phyloP scores from a whole-genome alignment of 148 eudicot species.

The Spergularia marina region DNA sequence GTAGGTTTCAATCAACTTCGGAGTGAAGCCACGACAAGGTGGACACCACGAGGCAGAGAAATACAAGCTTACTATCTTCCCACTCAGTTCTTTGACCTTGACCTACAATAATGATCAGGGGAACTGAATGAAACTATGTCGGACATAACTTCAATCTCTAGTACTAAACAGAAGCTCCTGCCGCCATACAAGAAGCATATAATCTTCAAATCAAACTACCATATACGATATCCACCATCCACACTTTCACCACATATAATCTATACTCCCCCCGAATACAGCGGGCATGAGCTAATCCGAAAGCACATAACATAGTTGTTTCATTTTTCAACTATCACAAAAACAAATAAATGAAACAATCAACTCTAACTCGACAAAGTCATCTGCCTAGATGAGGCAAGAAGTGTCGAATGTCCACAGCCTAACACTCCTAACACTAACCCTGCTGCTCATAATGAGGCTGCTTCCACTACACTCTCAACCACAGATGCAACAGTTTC shows the following conservation, averaged over 20 bases:
- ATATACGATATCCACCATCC: not conserved
- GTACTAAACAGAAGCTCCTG: no score
- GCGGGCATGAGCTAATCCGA: not conserved
- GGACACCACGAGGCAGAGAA: constrained; percentile 65
- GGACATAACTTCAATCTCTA: not conserved
- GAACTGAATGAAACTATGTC: not conserved
- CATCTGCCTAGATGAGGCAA: no score
- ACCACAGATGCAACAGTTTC: no score
- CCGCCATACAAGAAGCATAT: not conserved
- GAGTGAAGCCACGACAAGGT: constrained; percentile 54
- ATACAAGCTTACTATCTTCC: constrained; percentile 45
- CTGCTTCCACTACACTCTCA: no score
- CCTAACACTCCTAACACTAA: no score
- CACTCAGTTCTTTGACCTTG: constrained; percentile 37
- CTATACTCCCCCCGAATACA: not conserved
- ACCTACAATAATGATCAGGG: constrained; percentile 36
- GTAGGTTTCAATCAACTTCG: constrained; percentile 36
- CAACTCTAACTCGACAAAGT: no score
- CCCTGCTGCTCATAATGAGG: no score
- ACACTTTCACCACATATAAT: not conserved
- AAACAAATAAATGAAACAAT: no score
- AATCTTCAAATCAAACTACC: no score
- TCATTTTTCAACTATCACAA: no score
- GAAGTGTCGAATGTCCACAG: no score
- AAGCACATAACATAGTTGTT: not conserved